Evolutionary conservation across 805 yeast species (phyloP).

Genomic region (Kuraishia hungarica): DNA sequence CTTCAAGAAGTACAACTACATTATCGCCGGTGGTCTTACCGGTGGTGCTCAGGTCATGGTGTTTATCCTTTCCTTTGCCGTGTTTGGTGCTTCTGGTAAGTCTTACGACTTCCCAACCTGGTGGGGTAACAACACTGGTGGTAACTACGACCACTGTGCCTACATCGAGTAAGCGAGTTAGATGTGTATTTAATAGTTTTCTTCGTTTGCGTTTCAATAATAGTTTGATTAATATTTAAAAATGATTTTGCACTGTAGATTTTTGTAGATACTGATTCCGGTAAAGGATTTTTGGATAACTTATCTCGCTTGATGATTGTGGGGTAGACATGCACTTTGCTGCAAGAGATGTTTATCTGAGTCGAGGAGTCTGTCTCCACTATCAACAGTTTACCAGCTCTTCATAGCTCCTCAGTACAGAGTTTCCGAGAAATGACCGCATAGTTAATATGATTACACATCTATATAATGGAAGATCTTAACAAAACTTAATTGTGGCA

Average conservation of each 20-base stretch:
- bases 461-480: too few relatives aligned
- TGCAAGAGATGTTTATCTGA: background rate
- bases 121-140: constrained; percentile 20
- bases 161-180: constrained; percentile 1
- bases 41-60: constrained; percentile 32
- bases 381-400: too few relatives aligned
- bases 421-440: too few relatives aligned
- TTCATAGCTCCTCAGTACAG: too few relatives aligned
- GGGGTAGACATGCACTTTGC: background rate
- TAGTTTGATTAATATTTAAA: too few relatives aligned
- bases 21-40: constrained; percentile 40
- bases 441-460: too few relatives aligned
- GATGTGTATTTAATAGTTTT: background rate
- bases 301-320: too few relatives aligned
- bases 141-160: constrained; percentile 9
- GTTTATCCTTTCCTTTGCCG: constrained; percentile 22
- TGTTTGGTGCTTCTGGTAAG: constrained; percentile 22
- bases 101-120: constrained; percentile 21
- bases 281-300: too few relatives aligned
- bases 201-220: background rate
- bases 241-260: too few relatives aligned
- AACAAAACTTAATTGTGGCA: too few relatives aligned
- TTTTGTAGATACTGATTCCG: too few relatives aligned
- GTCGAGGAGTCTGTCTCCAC: too few relatives aligned
- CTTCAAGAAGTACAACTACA: constrained; percentile 38